Base-by-base conservation (phyloP, 345 rosid species). In the Aethionema arabicum region DNA sequence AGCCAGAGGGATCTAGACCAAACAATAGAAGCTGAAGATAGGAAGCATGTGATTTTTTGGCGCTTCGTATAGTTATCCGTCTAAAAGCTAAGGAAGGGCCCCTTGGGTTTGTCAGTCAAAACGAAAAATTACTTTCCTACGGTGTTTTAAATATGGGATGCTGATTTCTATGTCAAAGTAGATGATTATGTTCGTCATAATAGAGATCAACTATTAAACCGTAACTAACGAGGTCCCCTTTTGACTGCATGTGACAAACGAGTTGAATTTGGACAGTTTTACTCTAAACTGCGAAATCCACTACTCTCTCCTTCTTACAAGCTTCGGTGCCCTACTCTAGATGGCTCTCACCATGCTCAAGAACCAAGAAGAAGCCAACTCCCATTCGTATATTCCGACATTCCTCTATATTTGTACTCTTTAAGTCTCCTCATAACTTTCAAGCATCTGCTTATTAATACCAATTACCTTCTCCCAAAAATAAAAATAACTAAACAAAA, bases 101-200 rank as follows among this genome's bases (percentile, higher is more conserved):
- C 70, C 87, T 87, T 4, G 99, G 90, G 78, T n/a, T 77, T 93
- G 82, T 93, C 96, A n/a, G 97, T 95, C 69, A 90, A 93, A 82
- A 93, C 97, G 2, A 93, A 87, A 82, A 87, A 69, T 46, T 93
- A 90, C 71, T 93, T 93, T 65, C 88, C 97, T 43, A 84, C 97
- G 7, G 96, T 96, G 8, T 88, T 83, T 68, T 40, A 88, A 44
- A 59, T 72, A 67, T 93, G 97, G 97, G 95, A 93, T 80, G 99
- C 99, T 43, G 96, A 93, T 68, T 93, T 90, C 76, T 93, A 87
- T 61, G 88, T 87, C 66, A 93, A 93, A 83, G 99, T 93, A 44
- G 99, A 93, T 58, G 99, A 93, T 52, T 96, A 93, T 74, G 97
- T 93, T 70, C 99, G 90, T 69, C 95, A 90, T 73, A 93, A 93